phyloP scores from a whole-genome alignment of 805 yeast genomes.

The Starmera quercuum region DNA sequence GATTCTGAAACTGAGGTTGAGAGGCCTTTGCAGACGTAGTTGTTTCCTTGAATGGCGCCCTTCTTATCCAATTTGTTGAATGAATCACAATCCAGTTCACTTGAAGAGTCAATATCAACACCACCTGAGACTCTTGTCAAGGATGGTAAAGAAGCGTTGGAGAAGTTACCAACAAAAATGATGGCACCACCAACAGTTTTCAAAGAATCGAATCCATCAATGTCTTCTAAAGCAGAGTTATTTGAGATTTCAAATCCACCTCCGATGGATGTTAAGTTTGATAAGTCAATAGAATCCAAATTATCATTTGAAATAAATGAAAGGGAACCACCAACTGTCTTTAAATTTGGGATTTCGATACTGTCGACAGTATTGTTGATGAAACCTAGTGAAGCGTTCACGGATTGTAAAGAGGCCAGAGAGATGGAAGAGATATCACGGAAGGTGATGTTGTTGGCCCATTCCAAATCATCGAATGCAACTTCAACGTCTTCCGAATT shows the following conservation, averaged over 20 bases:
- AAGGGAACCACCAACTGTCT: constrained; percentile 72
- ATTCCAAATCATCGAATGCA: constrained; percentile 56
- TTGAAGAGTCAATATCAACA: constrained; percentile 68
- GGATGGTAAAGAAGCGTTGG: constrained; percentile 66
- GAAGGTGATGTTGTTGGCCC: constrained; percentile 88
- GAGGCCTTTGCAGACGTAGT: constrained; percentile 68
- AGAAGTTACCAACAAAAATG: constrained; percentile 69
- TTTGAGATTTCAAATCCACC: constrained; percentile 91
- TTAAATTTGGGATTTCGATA: constrained; percentile 47
- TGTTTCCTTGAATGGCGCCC: constrained; percentile 89
- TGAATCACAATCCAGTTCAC: constrained; percentile 74
- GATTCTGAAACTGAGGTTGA: constrained; percentile 39
- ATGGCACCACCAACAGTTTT: constrained; percentile 84
- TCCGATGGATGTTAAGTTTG: constrained; percentile 64
- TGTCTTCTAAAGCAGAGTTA: constrained; percentile 62
- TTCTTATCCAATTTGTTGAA: constrained; percentile 65
- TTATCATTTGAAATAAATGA: constrained; percentile 67
- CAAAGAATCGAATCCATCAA: constrained; percentile 71
- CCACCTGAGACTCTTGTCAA: constrained; percentile 87
- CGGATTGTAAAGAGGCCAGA: constrained; percentile 55
- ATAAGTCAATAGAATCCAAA: constrained; percentile 61
- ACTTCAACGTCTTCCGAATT: constrained; percentile 76
- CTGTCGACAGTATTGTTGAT: constrained; percentile 58
- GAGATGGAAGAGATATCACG: constrained; percentile 72
- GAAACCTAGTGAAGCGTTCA: constrained; percentile 81